Base-by-base conservation (phyloP, 2,329 filamentous ascomycete genomes). In the Phyllosticta citrichinensis region DNA sequence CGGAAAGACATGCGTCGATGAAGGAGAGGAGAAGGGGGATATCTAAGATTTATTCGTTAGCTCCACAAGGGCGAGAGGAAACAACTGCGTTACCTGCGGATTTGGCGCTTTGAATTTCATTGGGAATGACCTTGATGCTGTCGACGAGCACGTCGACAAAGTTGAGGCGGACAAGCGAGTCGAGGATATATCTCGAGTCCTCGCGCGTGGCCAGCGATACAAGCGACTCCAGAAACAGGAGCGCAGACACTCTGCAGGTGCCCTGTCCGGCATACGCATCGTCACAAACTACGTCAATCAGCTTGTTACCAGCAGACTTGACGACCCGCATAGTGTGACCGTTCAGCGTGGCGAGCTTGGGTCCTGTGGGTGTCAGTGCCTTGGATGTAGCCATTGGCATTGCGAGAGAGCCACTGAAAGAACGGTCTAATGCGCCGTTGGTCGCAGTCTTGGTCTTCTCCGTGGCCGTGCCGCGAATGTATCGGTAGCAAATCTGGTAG, bases 101-200 rank as follows among this genome's bases (percentile, higher is more conserved):
- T 64, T 67, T 62, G 57, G 75, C 69, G 62, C 68, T 68, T 65
- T 72, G 67, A 63, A 80, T 74, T 64, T 97, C 92, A 11, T 82
- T 75, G 63, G 92, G 83, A 57, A 97, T 83, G 66, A 83, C 82
- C 66, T 89, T 87, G 61, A 99, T 83, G 57, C 90, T 90, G 74
- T 97, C 93, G 58, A 99, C 87, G 30, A 97, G 82, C 27, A 97
- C 86, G 57, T 88, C 88, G 57, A 97, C 83, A 71, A 97, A 96
- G 75, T 99, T 99, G 55, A 96, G 83, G 61, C 88, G 85, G 68
- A 88, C 87, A 60, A 99, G 83, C 30, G 85, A 81, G 64, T 94
- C 89, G 17, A 96, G 83, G 24, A 97, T 81, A 66, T 88, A 84
- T 57, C 83, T 81, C 30, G 88, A 89, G 56, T 85, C 81, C 68